phyloP scores from a whole-genome alignment of 345 rosid genomes.

The Hevea brasiliensis region DNA sequence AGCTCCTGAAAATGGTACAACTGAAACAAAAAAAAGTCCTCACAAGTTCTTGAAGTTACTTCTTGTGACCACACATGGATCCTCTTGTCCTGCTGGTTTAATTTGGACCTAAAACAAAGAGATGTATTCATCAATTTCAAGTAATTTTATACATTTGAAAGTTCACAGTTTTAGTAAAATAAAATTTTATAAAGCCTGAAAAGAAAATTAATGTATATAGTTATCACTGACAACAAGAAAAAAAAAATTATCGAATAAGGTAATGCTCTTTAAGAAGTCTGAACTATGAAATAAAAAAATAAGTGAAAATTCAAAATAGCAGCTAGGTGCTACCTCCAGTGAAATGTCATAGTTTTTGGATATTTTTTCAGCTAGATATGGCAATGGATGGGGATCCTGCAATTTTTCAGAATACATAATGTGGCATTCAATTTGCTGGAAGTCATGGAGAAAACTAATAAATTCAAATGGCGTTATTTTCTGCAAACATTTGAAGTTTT shows the following conservation, averaged over 20 bases:
- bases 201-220: background rate
- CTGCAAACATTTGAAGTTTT: no score
- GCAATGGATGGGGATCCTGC: conserved; percentile 92
- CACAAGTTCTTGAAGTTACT: conserved; percentile 89
- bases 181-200: conserved; percentile 1
- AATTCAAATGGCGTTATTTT: background rate
- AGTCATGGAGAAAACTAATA: conserved; percentile 1
- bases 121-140: conserved; percentile 12
- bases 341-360: conserved; percentile 82
- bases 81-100: conserved; percentile 74
- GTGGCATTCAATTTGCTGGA: conserved; percentile 14
- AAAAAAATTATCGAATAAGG: background rate
- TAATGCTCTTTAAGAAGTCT: background rate
- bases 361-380: conserved; percentile 73
- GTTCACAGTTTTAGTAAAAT: background rate
- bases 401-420: conserved; percentile 3
- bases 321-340: conserved; percentile 61
- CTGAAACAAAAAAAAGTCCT: conserved; percentile 24
- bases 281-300: background rate
- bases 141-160: background rate
- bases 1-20: background rate
- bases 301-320: conserved; percentile 3
- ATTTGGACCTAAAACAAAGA: conserved; percentile 57
- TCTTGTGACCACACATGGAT: conserved; percentile 65
- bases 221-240: background rate